Evolutionary conservation across 1,284 basidiomycete genomes (phyloP).

Genomic region (Ceratobasidium sp.): DNA sequence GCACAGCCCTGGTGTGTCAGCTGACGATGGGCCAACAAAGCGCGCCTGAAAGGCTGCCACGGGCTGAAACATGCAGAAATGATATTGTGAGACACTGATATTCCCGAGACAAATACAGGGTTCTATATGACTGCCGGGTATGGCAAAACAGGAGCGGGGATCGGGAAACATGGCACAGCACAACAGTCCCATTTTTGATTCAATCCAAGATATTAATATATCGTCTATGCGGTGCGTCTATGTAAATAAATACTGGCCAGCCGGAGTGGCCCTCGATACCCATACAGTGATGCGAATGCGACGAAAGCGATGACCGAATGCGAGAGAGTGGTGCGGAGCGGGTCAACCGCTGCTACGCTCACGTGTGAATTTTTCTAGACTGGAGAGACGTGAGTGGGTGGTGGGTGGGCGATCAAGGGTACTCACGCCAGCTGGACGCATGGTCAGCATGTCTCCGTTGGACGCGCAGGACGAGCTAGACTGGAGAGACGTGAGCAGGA

Average conservation of each 20-base stretch:
- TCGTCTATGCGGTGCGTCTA: slow-evolving; percentile 26
- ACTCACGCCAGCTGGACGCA: slow-evolving; percentile 4
- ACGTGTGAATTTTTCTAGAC: slow-evolving; percentile 25
- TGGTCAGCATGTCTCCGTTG: slow-evolving; percentile 22
- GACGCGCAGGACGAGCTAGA: background rate
- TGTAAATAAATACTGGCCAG: slow-evolving; percentile 28
- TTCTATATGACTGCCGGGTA: background rate
- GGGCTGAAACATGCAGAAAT: background rate
- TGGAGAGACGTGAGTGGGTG: background rate
- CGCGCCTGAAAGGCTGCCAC: background rate
- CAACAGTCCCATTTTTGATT: background rate
- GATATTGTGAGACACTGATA: no score
- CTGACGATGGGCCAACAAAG: background rate
- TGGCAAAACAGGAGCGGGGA: background rate
- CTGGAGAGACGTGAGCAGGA: background rate
- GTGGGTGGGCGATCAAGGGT: background rate
- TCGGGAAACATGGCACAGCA: no score
- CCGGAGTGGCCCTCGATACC: slow-evolving; percentile 29
- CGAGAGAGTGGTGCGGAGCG: slow-evolving; percentile 18
- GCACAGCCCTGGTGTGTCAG: background rate
- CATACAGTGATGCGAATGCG: slow-evolving; percentile 29
- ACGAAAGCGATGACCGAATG: slow-evolving; percentile 16
- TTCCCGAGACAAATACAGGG: background rate
- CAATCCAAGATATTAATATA: slow-evolving; percentile 24
- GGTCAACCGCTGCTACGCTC: slow-evolving; percentile 30